Evolutionary conservation across 78 protist species (phyloP).

Genomic region (Capsaspora owczarzaki): DNA sequence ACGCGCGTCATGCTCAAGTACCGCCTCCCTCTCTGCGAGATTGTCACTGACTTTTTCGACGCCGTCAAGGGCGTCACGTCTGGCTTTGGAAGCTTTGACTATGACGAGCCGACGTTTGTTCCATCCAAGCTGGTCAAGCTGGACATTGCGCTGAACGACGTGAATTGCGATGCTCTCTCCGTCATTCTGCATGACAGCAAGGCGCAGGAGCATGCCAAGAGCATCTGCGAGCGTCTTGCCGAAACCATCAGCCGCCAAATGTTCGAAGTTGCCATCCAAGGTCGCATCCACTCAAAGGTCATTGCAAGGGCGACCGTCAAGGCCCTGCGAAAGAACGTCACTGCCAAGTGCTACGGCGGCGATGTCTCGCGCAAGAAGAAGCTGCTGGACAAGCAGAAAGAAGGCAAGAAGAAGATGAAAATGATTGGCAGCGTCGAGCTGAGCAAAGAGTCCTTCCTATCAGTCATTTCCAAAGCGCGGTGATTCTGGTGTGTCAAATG

Average conservation of each 20-base stretch:
- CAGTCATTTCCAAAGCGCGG: too few species aligned
- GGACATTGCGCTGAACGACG: conserved; percentile 52
- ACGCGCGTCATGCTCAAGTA: conserved; percentile 9
- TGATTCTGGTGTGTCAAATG: too few species aligned
- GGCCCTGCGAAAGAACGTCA: conserved; percentile 78
- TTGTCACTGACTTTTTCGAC: conserved; percentile 64
- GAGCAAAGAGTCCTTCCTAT: conserved; percentile 20
- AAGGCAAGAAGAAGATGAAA: conserved; percentile 78
- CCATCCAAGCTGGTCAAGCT: conserved; percentile 39
- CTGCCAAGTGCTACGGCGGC: conserved; percentile 86
- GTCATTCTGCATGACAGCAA: conserved; percentile 27
- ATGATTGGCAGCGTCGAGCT: conserved; percentile 64
- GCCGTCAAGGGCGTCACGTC: conserved; percentile 23
- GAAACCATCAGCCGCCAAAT: conserved; percentile 20
- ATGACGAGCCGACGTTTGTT: conserved; percentile 54
- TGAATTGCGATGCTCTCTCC: conserved; percentile 67
- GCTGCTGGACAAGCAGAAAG: conserved; percentile 75
- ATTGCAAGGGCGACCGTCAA: conserved; percentile 61
- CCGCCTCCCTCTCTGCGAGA: conserved; percentile 70
- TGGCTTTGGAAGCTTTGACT: conserved; percentile 81
- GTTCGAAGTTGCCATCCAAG: conserved; percentile 68
- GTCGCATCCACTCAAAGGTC: conserved; percentile 41
- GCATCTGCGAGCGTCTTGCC: neutral
- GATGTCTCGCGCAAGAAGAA: conserved; percentile 80
- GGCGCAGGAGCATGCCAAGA: neutral